Percentiles rank a stretch among this genome's conserved stretches.
Conservation (phyloP, 306 rosid genomes). For the Macrotyloma uniflorum region DNA sequence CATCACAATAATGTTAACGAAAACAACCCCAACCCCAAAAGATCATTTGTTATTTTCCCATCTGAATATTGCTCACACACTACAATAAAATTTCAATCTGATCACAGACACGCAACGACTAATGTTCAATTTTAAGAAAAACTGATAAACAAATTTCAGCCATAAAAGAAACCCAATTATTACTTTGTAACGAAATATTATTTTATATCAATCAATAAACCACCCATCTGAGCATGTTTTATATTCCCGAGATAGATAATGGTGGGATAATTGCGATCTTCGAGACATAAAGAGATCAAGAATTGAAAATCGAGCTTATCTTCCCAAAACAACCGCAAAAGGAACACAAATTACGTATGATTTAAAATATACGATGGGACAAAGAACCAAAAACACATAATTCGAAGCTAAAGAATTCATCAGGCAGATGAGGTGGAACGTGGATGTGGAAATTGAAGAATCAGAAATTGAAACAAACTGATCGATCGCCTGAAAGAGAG, state of each 20-base stretch:
- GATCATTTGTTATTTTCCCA: neutral
- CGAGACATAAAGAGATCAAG: neutral
- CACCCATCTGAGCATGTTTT: neutral
- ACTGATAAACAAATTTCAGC: neutral
- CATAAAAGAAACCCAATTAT: neutral
- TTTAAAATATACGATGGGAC: constrained; percentile 16
- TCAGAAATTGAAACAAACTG: neutral
- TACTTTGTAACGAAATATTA: neutral
- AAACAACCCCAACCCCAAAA: neutral
- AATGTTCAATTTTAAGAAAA: neutral
- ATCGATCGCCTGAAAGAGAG: neutral
- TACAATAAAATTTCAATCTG: neutral
- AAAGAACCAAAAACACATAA: neutral
- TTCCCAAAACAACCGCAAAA: neutral
- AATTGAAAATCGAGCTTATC: neutral
- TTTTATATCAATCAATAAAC: neutral
- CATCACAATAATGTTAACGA: neutral
- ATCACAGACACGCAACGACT: constrained; percentile 9
- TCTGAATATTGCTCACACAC: neutral
- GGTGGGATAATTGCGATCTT: neutral
- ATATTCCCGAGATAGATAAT: neutral
- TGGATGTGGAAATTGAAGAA: constrained; percentile 10
- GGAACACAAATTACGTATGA: neutral
- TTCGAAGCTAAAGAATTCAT: neutral
- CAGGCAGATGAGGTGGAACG: constrained; percentile 9